Conservation (phyloP, 306 rosid genomes). For the Quillaja saponaria region DNA sequence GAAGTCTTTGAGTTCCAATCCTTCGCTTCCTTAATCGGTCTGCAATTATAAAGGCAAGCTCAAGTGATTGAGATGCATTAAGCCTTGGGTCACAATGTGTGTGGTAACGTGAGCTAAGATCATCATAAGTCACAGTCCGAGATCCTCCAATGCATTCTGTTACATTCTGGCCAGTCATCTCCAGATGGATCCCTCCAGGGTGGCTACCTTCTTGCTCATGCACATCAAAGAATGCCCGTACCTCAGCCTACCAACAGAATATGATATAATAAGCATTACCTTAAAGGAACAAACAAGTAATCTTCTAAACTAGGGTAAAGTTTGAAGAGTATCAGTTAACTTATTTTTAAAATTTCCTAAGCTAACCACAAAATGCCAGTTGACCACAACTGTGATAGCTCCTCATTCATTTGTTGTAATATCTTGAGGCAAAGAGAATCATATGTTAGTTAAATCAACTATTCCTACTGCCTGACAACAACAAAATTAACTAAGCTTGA, state of each 20-base stretch:
- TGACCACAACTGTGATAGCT: no score
- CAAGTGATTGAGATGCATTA: conserved; percentile 79
- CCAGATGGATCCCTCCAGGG: conserved; percentile 73
- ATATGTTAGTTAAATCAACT: no score
- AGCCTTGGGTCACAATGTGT: conserved; percentile 79
- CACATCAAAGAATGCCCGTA: conserved; percentile 77
- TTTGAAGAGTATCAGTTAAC: no score
- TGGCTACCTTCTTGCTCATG: conserved; percentile 86
- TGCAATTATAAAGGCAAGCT: conserved; percentile 66
- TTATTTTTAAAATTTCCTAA: no score
- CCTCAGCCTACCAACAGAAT: conserved; percentile 56
- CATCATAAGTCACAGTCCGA: conserved; percentile 66
- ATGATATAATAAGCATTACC: conserved; percentile 10
- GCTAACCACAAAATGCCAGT: no score
- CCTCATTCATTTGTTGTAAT: no score
- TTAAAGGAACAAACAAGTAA: background rate
- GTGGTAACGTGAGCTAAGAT: conserved; percentile 74
- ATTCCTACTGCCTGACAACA: no score
- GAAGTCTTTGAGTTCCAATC: conserved; percentile 44
- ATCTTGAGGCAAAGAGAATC: no score
- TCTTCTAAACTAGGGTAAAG: background rate
- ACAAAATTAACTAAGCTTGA: no score
- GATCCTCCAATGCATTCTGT: conserved; percentile 87
- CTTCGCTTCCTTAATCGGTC: conserved; percentile 76
- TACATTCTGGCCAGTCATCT: conserved; percentile 82